Percentiles rank a stretch among this genome's conserved stretches.
These are phyloP conservation scores for Yarrowia deformans DNA, from an alignment of 805 yeast genomes.

Conservation along the genomic window DNA sequence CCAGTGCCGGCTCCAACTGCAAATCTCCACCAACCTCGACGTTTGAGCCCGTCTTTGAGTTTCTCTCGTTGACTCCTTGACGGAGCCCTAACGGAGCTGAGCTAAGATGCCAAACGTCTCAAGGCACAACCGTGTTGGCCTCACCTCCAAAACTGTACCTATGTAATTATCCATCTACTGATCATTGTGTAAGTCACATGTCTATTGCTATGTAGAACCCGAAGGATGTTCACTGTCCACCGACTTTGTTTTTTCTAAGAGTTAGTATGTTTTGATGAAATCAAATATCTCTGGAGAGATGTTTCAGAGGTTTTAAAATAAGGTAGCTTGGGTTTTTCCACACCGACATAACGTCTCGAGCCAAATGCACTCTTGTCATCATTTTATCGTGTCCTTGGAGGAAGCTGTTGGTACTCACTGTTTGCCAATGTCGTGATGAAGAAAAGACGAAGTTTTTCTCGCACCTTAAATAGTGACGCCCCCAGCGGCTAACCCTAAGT, in stretches of 20 bases:
- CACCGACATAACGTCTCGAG: conserved; percentile 95
- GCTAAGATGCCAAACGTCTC: no score
- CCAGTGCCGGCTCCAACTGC: not conserved
- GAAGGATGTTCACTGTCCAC: not conserved
- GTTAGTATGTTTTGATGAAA: conserved; percentile 26
- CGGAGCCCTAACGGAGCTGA: no score
- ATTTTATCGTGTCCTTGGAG: conserved; percentile 50
- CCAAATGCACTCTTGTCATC: conserved; percentile 99
- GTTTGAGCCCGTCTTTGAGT: conserved; percentile 2
- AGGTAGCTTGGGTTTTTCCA: conserved; percentile 99
- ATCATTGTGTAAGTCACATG: not conserved
- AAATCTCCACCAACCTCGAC: not conserved
- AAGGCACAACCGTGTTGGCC: no score
- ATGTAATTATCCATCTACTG: no score
- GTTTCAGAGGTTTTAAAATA: conserved; percentile 56
- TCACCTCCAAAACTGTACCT: no score
- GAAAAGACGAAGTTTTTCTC: conserved; percentile 18
- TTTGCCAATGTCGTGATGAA: conserved; percentile 13
- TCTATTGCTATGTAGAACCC: conserved; percentile 3
- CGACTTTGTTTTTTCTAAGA: conserved; percentile 17
- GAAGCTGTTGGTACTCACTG: conserved; percentile 44
- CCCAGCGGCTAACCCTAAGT: conserved; percentile 13
- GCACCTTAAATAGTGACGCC: not conserved
- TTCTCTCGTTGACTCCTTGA: not conserved
- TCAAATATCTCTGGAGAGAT: not conserved